Evolutionary conservation across 805 yeast species (phyloP), one percentile per base, ranked within the genome.

Genomic region (Candida manassasensis): DNA sequence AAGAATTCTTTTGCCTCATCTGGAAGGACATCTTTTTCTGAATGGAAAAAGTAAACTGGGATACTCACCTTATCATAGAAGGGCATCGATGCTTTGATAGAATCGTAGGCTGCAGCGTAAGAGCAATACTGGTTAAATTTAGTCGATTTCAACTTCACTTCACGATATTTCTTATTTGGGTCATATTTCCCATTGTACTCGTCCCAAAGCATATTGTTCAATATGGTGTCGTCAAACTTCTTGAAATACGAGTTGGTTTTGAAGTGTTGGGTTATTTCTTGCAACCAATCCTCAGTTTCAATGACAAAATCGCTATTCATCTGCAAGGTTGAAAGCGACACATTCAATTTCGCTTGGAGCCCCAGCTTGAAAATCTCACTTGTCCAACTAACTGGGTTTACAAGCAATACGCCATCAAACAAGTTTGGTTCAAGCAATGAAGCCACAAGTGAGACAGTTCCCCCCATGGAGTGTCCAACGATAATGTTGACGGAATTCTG

Each of bases 381-480:
- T 12, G 53, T 43, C 35, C 58, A 65, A 4, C 68, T 57, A 2
- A 82, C 85, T 0, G 88, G 84, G 44, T 83, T 89, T n/a, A 81
- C 55, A 1, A 73, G 55, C 3, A 81, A 52, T 5, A 75, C 61
- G 6, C 75, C 63, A 37, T 77, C 76, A 47, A 78, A 73, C 32
- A 79, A 53, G 14, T 51, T 41, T 0, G 88, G 85, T 38, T 71
- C 75, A 6, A 8, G 6, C 32, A 29, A 29, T 11, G 14, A 16
- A 7, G 32, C 32, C 27, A 67, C 52, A 6, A 63, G 57, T 1
- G 72, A 68, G 2, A 79, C 73, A 43, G 63, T 69, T 1, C 86
- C 94, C 10, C 93, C 89, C 75, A 79, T 72, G 0, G 90, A 82
- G 50, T 84, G 94, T 6, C 89, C 93, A 13, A 83, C 52, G 3